Evolutionary conservation across 1,284 basidiomycete genomes (phyloP), one percentile per base, ranked within the genome.

Genomic region (Naganishia sp.): DNA sequence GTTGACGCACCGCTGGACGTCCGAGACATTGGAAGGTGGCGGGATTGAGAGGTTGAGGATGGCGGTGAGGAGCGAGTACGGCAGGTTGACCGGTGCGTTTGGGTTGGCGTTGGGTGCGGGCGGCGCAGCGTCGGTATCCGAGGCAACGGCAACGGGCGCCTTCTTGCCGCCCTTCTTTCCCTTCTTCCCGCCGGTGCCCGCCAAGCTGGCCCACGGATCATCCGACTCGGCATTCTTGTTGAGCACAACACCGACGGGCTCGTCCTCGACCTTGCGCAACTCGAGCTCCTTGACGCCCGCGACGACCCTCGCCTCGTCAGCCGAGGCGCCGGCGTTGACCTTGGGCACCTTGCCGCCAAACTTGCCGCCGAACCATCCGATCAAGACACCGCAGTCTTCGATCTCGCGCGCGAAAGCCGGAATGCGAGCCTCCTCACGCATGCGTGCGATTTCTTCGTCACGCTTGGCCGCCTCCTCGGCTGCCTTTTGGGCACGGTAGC

Each of bases 381-480:
- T 90, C 69, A 80, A 70, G 66, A 80, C 75, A 56, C 68, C 71
- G 81, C 94, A 97, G 79, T 99, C 96, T 81, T 99, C 94, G 73
- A 99, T 94, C 80, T 98, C 88, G 67, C 88, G 84, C 74, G 93
- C 90, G 83, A 87, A 99, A 0, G 96, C 96, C 46, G 96, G 94
- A 47, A 85, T 75, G 65, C 89, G 86, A 39, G 96, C 96, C 74
- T 98, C 94, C 71, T 99, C 96, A 66, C 91, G 88, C 66, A 99
- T 76, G 52, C 87, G 87, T 70, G 88, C 85, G 50, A 89, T 91
- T 67, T 88, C 83, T 76, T 93, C 92, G 76, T 88, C 84, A 75
- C 88, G 89, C 82, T 92, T 92, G 68, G 86, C 84, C 31, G 87
- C 85, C 74, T 97, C 94, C 74, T 92, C 88, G 18, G 86, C 88